Evolutionary conservation across 768 basidiomycete genomes (phyloP).

Genomic region (Hypholoma fasciculare): DNA sequence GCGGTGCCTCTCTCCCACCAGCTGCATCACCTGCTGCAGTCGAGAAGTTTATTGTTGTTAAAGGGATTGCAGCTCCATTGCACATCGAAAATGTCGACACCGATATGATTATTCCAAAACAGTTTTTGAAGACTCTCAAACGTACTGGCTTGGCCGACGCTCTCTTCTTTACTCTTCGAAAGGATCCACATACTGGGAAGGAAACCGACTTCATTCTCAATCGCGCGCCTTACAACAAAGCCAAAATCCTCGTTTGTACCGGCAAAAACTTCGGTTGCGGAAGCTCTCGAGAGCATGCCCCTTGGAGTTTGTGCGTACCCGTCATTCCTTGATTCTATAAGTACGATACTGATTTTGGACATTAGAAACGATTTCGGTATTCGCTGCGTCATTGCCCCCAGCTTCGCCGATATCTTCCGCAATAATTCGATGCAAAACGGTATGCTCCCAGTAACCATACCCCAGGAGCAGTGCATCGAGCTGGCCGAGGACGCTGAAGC

Average conservation of each 20-base stretch:
- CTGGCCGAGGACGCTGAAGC: constrained; percentile 77
- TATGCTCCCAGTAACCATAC: constrained; percentile 77
- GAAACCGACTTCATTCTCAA: constrained; percentile 88
- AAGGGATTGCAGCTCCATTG: constrained; percentile 79
- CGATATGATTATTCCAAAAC: constrained; percentile 93
- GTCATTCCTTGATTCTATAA: not conserved
- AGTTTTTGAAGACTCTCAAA: constrained; percentile 91
- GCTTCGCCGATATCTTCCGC: constrained; percentile 89
- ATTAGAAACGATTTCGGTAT: constrained; percentile 87
- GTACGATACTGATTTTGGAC: constrained; percentile 1
- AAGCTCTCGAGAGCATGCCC: constrained; percentile 89
- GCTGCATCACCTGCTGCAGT: constrained; percentile 45
- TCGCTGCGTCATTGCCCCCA: constrained; percentile 82
- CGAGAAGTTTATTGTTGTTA: constrained; percentile 66
- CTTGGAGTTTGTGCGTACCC: constrained; percentile 74
- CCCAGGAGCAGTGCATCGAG: constrained; percentile 69
- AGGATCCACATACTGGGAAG: constrained; percentile 74
- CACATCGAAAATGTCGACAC: constrained; percentile 88
- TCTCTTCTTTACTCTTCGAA: constrained; percentile 80
- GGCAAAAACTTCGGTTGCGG: constrained; percentile 92
- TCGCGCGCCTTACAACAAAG: constrained; percentile 69
- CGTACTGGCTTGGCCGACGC: constrained; percentile 85
- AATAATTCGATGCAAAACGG: constrained; percentile 93
- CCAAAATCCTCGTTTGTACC: constrained; percentile 81
- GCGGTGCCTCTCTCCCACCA: constrained; percentile 38